Evolutionary conservation across 345 rosid species (phyloP), one percentile per base, ranked within the genome.

Genomic region (Boechera stricta): DNA sequence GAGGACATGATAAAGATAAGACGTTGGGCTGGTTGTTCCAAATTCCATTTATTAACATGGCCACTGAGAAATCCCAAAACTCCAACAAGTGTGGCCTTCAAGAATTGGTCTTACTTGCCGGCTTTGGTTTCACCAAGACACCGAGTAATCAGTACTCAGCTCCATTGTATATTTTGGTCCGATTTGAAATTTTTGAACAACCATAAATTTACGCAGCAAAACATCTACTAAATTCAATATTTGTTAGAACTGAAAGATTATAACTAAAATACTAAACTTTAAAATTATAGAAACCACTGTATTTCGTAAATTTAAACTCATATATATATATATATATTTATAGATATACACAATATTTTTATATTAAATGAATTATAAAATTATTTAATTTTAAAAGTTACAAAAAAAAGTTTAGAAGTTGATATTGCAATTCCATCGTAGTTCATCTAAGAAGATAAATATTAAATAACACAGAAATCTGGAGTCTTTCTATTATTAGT

Each of bases 31-130:
- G 33, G 33, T 36, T 36, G 61, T 68, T 54, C 39, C 5, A 54
- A 26, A 54, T 39, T 9, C 49, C 11, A 55, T 55, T 56, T 42
- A 41, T 69, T 10, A 42, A 10, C 42, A 21, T 42, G 74, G 54
- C 41, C 55, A 42, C 13, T 29, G 54, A 21, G 21, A 35, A 35
- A 11, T 52, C 36, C 2, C n/a, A 26, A 45, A 11, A 35, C 13
- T 35, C 11, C 11, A 12, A 49, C 45, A 33, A 49, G 60, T 51
- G 16, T 62, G 51, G 13, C 21, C 21, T 42, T 39, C 29, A 36
- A 60, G 29, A 38, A 28, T 11, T 41, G 66, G 18, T 21, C n/a
- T 62, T 12, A 18, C 15, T 60, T 60, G 41, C 39, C 32, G 9
- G 9, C 1, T n/a, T 47, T 16, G 35, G 33, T 44, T 15, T 13